Evolutionary conservation across 2,329 filamentous ascomycete species (phyloP), one percentile per base, ranked within the genome.

Genomic region (Nothophoma quercina): DNA sequence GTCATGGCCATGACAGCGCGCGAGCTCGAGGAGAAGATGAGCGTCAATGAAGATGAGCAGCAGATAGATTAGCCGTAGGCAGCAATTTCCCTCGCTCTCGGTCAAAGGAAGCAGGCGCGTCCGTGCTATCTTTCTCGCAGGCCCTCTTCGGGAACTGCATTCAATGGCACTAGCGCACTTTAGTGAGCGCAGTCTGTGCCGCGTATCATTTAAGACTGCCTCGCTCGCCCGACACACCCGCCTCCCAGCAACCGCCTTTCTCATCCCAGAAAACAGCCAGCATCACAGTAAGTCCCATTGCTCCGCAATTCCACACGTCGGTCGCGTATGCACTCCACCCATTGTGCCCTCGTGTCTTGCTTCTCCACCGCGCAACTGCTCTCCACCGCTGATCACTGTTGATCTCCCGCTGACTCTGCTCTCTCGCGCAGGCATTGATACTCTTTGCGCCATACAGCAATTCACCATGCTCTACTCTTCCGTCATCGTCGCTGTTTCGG

Each of bases 381-480:
- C 46, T 43, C 47, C 33, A 51, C 42, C 43, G 32, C 58, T 41
- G 50, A 53, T 53, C 50, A 32, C 33, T 15, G 55, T 55, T 51
- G 44, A 59, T 53, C 58, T 58, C 55, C 56, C 60, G 62, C 69
- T 72, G 60, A 72, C 64, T 16, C 44, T 52, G 19, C 47, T 44
- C 33, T 41, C 35, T 41, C 23, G 36, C 43, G 10, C 64, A 75
- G 70, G 66, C 73, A 74, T 74, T 72, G 65, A 73, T 73, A 72
- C 64, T 64, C 59, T 54, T 63, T 58, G 60, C 55, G 65, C 55
- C 58, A 50, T 47, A 51, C 55, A 48, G 56, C 51, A 25, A 56
- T 56, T 56, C 59, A 63, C 71, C 72, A 80, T 83, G 80, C 72
- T 78, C 74, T 77, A 76, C 74, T 75, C 78, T 30, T 72, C 76